phyloP scores from a whole-genome alignment of 768 basidiomycete species.

The Rhizopogon vinicolor region DNA sequence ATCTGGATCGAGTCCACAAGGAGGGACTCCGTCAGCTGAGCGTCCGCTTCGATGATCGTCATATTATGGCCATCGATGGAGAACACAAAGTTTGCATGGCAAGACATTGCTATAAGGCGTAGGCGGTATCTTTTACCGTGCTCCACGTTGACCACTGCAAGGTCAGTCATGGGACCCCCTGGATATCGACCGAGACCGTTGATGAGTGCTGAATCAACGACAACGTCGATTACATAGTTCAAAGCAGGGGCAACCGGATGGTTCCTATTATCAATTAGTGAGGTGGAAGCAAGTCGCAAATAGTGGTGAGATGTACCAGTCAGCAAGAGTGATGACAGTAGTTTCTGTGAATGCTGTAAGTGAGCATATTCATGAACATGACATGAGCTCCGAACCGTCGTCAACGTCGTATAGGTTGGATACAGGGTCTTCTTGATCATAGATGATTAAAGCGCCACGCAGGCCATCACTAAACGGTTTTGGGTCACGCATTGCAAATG shows the following conservation, averaged over 20 bases:
- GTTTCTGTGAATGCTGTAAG: constrained; percentile 20
- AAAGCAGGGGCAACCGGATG: constrained; percentile 7
- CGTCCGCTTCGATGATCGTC: constrained; percentile 39
- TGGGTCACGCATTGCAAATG: constrained; percentile 18
- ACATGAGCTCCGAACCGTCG: constrained; percentile 27
- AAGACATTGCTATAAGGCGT: constrained; percentile 31
- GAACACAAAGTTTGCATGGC: constrained; percentile 34
- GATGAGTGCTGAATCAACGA: constrained; percentile 33
- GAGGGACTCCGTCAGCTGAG: constrained; percentile 26
- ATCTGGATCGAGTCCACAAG: constrained; percentile 38
- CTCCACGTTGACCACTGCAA: constrained; percentile 27
- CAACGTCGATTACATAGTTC: constrained; percentile 1
- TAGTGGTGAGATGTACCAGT: constrained; percentile 24
- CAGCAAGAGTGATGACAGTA: constrained; percentile 37
- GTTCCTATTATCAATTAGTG: not conserved
- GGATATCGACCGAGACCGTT: constrained; percentile 44
- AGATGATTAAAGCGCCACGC: constrained; percentile 35
- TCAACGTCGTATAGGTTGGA: constrained; percentile 36
- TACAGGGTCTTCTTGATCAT: constrained; percentile 37
- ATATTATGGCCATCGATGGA: constrained; percentile 35
- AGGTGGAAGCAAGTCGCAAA: not conserved
- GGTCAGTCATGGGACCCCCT: constrained; percentile 21
- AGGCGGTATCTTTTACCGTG: constrained; percentile 24
- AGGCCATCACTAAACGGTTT: constrained; percentile 30
- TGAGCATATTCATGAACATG: not conserved